A percentile compares a stretch with the other conserved stretches of the same genome.
phyloP scores from a whole-genome alignment of 441 rosid genomes.

The Euphorbia celastroides region DNA sequence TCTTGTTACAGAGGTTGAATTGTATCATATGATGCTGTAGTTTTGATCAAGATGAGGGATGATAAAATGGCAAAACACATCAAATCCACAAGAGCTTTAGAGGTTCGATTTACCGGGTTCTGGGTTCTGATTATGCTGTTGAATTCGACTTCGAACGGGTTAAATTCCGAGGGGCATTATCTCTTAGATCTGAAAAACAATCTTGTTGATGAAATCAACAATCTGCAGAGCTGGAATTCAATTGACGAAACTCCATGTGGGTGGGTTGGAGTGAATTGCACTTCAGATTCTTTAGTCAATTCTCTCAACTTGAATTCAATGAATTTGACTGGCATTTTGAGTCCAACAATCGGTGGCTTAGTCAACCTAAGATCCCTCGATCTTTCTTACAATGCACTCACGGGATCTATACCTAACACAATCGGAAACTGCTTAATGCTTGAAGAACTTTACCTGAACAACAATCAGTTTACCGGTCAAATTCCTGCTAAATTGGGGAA shows the following conservation, averaged over 20 bases:
- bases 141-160: constrained; percentile 41
- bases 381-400: constrained; percentile 54
- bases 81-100: constrained; percentile 28
- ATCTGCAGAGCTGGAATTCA: constrained; percentile 60
- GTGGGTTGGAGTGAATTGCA: constrained; percentile 87
- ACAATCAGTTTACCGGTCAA: constrained; percentile 65
- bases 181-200: constrained; percentile 64
- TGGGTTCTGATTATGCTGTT: constrained; percentile 33
- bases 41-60: constrained; percentile 18
- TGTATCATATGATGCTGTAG: constrained; percentile 9
- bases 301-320: constrained; percentile 64
- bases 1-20: constrained; percentile 23
- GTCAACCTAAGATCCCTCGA: constrained; percentile 54
- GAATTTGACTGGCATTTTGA: constrained; percentile 78
- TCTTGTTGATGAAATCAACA: constrained; percentile 44
- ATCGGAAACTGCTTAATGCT: constrained; percentile 65
- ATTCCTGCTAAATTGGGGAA: constrained; percentile 59
- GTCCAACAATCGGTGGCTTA: constrained; percentile 62
- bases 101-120: constrained; percentile 24
- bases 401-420: constrained; percentile 59
- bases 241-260: constrained; percentile 68
- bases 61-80: constrained; percentile 26
- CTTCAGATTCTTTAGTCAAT: constrained; percentile 44
- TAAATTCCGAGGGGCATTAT: constrained; percentile 66
- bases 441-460: constrained; percentile 48